Percentiles rank a stretch among this genome's conserved stretches.
Conservation (phyloP, 805 yeast species). For the Candida cerambycidarum region DNA sequence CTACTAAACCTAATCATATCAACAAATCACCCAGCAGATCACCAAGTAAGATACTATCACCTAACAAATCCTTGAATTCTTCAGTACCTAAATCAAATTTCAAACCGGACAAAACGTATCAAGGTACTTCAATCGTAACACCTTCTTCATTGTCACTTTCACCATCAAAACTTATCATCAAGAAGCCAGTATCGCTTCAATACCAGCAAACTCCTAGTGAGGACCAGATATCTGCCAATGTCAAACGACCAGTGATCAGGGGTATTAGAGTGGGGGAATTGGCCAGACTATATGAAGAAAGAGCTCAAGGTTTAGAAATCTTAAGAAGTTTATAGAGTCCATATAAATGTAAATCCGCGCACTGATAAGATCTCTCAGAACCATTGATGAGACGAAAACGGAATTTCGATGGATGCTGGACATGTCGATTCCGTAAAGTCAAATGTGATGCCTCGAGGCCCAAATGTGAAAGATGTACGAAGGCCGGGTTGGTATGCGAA, state of each 20-base stretch:
- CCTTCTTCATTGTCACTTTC: conserved; percentile 4
- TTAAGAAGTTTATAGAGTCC: conserved; percentile 23
- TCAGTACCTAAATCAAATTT: conserved; percentile 1
- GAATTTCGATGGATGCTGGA: conserved; percentile 54
- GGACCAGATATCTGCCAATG: conserved; percentile 7
- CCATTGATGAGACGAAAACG: conserved; percentile 27
- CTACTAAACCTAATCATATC: not conserved
- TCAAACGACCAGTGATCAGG: conserved; percentile 44
- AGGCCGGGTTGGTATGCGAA: conserved; percentile 44
- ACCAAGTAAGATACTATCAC: not conserved
- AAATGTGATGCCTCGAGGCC: conserved; percentile 53
- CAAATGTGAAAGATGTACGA: conserved; percentile 45
- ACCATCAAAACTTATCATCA: not conserved
- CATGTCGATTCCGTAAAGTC: conserved; percentile 53
- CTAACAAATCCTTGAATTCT: not conserved
- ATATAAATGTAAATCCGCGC: not conserved
- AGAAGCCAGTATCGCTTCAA: conserved; percentile 27
- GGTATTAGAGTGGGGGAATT: conserved; percentile 62
- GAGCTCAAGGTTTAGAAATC: conserved; percentile 43
- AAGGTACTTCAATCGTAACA: conserved; percentile 4
- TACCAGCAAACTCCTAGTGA: conserved; percentile 23
- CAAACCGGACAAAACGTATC: not conserved
- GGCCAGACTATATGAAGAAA: conserved; percentile 64
- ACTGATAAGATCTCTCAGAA: not conserved
- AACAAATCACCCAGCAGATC: no score